Evolutionary conservation across 768 basidiomycete genomes (phyloP), one percentile per base, ranked within the genome.

Genomic region (Botryobasidium botryosum): DNA sequence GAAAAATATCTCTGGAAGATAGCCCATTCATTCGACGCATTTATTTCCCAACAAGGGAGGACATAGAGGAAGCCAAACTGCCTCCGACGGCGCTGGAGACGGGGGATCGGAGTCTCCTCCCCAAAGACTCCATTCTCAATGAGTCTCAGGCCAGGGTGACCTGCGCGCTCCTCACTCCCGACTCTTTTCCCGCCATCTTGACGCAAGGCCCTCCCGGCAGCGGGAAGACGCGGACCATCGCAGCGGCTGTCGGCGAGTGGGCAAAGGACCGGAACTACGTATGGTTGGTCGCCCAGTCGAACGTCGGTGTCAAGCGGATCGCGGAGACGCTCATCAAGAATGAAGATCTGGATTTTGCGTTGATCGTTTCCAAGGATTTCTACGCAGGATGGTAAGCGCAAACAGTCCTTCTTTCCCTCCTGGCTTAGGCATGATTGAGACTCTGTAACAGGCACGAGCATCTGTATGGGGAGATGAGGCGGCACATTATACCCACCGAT

Each of bases 231-330:
- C 25, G 24, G 13, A 42, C 29, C 24, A 42, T 42, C 40, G 40
- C 40, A 8, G 20, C 40, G 13, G 13, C 12, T 33, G 12, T 20
- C 12, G 37, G 13, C 37, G 13, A 12, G 21, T 12, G 12, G 12
- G 13, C 12, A 13, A 12, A 39, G 12, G 12, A 21, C 12, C 12
- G 37, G 12, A 21, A 20, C 12, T 12, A 20, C 37, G 24, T 39
- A 39, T 88, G 82, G 79, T 70, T 88, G 4, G 64, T 84, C 55
- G 81, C 85, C 27, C 80, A 88, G 55, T 80, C 79, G 15, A 88
- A 88, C 64, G 74, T 87, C 40, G 85, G 82, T 38, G 85, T 87
- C 18, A 86, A 84, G 59, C 87, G 88, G 52, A 86, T 88, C 62
- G 84, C 81, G 43, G 79, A 82, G 54, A 83, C 84, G 62, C 62